Evolutionary conservation across 306 rosid genomes (phyloP).

Genomic region (Cicer arietinum): DNA sequence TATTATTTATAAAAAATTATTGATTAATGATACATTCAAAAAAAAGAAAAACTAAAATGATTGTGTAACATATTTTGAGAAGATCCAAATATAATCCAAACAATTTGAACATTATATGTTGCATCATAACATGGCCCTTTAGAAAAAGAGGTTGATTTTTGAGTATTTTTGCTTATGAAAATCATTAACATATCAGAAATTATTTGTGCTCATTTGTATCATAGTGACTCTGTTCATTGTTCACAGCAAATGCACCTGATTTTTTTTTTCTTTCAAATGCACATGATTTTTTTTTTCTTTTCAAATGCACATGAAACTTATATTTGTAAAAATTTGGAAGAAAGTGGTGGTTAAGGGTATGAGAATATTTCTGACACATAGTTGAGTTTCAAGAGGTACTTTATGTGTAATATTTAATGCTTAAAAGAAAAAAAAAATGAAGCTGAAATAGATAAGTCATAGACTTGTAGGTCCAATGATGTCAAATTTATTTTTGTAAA

Average conservation of each 20-base stretch:
- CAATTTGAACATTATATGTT: constrained; percentile 28
- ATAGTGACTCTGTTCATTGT: constrained; percentile 26
- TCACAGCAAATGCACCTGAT: constrained; percentile 43
- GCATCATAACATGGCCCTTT: constrained; percentile 25
- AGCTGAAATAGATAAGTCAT: not conserved
- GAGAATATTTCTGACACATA: constrained; percentile 50
- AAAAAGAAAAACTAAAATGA: constrained; percentile 8
- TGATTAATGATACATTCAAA: constrained; percentile 27
- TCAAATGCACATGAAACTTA: constrained; percentile 38
- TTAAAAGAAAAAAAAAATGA: not conserved
- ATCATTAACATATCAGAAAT: constrained; percentile 10
- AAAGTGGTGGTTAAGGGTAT: constrained; percentile 36
- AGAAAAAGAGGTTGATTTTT: not conserved
- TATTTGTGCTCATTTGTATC: constrained; percentile 23
- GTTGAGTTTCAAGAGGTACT: constrained; percentile 16
- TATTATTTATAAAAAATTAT: constrained; percentile 5
- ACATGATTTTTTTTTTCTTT: constrained; percentile 21
- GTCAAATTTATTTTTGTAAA: constrained; percentile 10
- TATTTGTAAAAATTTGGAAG: constrained; percentile 26
- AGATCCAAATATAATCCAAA: constrained; percentile 3
- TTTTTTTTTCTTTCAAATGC: constrained; percentile 6
- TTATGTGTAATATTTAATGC: constrained; percentile 8
- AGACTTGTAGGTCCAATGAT: constrained; percentile 35
- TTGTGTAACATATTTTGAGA: constrained; percentile 13
- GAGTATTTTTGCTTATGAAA: constrained; percentile 9